Evolutionary conservation across 2,329 filamentous ascomycete genomes (phyloP).

Genomic region (Penicillium sp.): DNA sequence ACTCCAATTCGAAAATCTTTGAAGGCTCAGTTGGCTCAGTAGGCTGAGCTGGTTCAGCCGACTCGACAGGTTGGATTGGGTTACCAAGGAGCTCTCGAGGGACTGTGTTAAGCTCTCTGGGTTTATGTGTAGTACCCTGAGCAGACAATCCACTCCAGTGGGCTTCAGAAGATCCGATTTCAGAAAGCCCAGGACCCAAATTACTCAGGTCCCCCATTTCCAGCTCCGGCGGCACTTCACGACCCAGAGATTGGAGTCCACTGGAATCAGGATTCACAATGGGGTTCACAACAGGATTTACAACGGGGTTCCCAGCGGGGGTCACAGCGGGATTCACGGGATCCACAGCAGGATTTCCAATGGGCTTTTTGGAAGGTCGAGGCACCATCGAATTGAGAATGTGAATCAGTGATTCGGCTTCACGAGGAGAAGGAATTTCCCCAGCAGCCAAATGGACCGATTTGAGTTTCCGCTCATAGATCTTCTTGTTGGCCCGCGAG

Average conservation of each 20-base stretch:
- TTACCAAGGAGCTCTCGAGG: not conserved
- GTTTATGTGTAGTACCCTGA: not conserved
- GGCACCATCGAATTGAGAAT: slow-evolving; percentile 67
- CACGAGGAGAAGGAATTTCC: slow-evolving; percentile 72
- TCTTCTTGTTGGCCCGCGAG: slow-evolving; percentile 89
- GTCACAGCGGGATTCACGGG: not conserved
- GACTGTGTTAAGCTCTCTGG: not conserved
- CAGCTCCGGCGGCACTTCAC: not conserved
- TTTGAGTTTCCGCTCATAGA: slow-evolving; percentile 80
- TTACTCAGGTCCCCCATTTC: not conserved
- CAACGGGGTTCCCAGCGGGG: too few species aligned
- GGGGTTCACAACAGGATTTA: not conserved
- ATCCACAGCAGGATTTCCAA: not conserved
- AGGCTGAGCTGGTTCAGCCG: not conserved
- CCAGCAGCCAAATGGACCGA: slow-evolving; percentile 78
- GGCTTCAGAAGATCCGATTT: not conserved
- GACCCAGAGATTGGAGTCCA: not conserved
- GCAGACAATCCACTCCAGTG: slow-evolving; percentile 1
- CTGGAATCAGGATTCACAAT: not conserved
- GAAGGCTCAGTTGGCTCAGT: not conserved
- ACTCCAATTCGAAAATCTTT: not conserved
- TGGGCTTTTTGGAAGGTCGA: not conserved
- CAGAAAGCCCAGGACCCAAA: not conserved
- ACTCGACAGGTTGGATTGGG: not conserved
- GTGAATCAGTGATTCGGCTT: slow-evolving; percentile 77